phyloP scores from a whole-genome alignment of 495 filamentous ascomycete species.

The Cercophora samala region DNA sequence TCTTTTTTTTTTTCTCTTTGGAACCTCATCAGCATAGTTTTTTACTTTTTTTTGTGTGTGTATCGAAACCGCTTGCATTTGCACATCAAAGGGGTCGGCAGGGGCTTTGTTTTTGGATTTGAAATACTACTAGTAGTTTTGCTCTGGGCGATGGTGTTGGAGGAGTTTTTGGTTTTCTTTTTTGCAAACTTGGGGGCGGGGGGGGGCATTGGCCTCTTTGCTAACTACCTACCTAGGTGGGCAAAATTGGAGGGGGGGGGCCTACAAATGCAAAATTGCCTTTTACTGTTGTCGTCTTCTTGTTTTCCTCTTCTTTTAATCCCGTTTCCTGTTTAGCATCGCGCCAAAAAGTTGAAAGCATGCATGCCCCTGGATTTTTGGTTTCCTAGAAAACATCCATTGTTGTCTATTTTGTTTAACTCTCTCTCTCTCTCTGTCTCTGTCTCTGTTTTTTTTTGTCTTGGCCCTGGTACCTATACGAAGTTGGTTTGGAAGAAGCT shows the following conservation, averaged over 20 bases:
- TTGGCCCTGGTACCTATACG: background rate
- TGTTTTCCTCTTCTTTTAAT: background rate
- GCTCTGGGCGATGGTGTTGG: background rate
- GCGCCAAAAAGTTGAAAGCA: background rate
- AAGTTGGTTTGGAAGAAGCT: background rate
- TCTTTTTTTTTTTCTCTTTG: too few species aligned
- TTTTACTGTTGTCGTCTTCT: background rate
- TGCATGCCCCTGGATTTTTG: background rate
- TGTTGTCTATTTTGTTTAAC: background rate
- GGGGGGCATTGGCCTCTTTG: too few species aligned
- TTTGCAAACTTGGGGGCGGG: too few species aligned
- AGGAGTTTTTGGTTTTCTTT: background rate
- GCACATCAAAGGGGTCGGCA: background rate
- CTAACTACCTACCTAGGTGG: too few species aligned
- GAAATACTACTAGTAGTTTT: background rate
- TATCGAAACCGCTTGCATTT: background rate
- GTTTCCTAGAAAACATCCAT: too few species aligned
- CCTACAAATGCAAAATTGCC: background rate
- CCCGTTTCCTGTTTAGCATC: background rate
- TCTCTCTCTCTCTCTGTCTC: background rate
- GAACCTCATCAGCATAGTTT: background rate
- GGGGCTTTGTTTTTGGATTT: background rate
- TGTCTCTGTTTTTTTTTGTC: too few species aligned
- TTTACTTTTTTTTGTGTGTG: background rate
- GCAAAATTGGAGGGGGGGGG: background rate